Evolutionary conservation across 1,284 basidiomycete species (phyloP).

Genomic region (Kalmanozyma brasiliensis): DNA sequence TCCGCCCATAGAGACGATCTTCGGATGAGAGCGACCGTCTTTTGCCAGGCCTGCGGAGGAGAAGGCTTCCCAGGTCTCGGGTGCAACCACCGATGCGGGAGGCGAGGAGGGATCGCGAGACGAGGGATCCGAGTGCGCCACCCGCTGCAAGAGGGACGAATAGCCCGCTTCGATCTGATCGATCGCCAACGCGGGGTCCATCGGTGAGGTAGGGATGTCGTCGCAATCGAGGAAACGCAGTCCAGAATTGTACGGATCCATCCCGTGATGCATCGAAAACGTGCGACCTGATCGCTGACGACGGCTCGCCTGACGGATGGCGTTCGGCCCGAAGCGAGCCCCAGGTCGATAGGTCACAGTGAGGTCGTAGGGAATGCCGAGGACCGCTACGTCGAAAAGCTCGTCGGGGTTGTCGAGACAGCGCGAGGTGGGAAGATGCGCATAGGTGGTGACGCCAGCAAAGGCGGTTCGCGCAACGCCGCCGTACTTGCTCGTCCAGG

Average conservation of each 20-base stretch:
- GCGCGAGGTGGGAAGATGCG: conserved; percentile 43
- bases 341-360: conserved; percentile 53
- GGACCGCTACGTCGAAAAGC: conserved; percentile 49
- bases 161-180: conserved; percentile 54
- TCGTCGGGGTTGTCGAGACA: conserved; percentile 30
- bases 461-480: conserved; percentile 33
- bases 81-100: conserved; percentile 13
- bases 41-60: conserved; percentile 63
- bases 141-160: conserved; percentile 28
- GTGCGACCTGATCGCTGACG: conserved; percentile 40
- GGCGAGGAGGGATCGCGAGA: not conserved
- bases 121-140: conserved; percentile 23
- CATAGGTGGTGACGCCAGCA: conserved; percentile 50
- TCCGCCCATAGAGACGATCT: conserved; percentile 70
- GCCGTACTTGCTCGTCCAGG: conserved; percentile 43
- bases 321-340: conserved; percentile 46
- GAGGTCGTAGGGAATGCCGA: conserved; percentile 52
- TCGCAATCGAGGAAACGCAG: conserved; percentile 54
- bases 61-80: conserved; percentile 67
- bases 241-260: conserved; percentile 43
- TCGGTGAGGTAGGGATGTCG: conserved; percentile 46
- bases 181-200: conserved; percentile 44
- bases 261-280: conserved; percentile 36
- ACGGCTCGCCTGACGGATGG: conserved; percentile 45
- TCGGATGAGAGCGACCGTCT: conserved; percentile 58